Percentiles rank a stretch among this genome's conserved stretches.
phyloP scores from a whole-genome alignment of 352 stramenopile genomes.

The Phytophthora europaea region DNA sequence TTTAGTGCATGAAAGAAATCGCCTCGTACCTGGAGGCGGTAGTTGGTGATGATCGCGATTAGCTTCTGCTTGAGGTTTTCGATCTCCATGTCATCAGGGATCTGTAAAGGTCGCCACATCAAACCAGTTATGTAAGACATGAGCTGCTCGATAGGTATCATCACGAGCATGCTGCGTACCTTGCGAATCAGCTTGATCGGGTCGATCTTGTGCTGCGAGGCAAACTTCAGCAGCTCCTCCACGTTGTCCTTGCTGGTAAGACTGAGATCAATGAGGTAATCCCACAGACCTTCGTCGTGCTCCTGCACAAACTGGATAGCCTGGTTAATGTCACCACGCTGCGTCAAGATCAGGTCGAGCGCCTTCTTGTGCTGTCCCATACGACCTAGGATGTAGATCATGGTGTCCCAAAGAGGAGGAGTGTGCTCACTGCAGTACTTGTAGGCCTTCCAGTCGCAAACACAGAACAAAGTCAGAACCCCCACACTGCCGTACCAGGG shows the following conservation, averaged over 20 bases:
- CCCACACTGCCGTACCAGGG: neutral
- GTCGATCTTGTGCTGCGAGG: constrained; percentile 86
- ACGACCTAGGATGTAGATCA: constrained; percentile 89
- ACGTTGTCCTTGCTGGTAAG: constrained; percentile 83
- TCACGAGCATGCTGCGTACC: constrained; percentile 34
- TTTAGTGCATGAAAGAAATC: neutral
- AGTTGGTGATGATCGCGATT: constrained; percentile 83
- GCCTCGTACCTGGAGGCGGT: constrained; percentile 74
- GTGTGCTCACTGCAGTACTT: constrained; percentile 80
- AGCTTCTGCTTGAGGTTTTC: constrained; percentile 86
- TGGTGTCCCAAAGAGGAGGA: constrained; percentile 84
- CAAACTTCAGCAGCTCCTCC: constrained; percentile 76
- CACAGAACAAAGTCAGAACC: constrained; percentile 4
- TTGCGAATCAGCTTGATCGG: constrained; percentile 88
- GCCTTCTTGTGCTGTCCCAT: constrained; percentile 91
- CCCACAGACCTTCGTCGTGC: constrained; percentile 80
- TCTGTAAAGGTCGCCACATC: constrained; percentile 40
- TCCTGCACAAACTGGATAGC: constrained; percentile 88
- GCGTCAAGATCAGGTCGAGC: constrained; percentile 85
- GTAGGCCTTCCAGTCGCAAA: constrained; percentile 57
- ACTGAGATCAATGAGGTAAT: constrained; percentile 87
- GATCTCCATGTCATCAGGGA: constrained; percentile 87
- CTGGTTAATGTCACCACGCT: constrained; percentile 84
- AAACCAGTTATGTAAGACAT: neutral
- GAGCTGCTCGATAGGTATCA: neutral